Evolutionary conservation across 2,329 filamentous ascomycete genomes (phyloP).

Genomic region (Emmonsiellopsis sp.): DNA sequence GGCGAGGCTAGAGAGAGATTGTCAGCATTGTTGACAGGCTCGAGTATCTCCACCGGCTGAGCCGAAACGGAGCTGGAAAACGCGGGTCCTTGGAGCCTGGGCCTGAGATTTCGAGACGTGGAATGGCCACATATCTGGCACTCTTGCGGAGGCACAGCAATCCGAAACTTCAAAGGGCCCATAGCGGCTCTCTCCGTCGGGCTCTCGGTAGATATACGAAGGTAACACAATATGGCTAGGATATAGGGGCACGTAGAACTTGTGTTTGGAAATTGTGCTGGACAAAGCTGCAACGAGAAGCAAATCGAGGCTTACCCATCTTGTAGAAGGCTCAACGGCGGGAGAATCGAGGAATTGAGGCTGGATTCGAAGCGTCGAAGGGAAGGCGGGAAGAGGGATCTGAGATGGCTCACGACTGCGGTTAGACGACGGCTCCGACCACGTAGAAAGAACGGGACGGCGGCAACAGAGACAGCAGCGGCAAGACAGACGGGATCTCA

Average conservation of each 20-base stretch:
- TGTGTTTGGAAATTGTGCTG: constrained; percentile 3
- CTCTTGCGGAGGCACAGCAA: neutral
- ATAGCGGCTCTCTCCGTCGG: neutral
- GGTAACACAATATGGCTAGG: neutral
- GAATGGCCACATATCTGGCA: neutral
- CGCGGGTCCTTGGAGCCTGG: constrained; percentile 12
- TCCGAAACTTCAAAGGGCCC: constrained; percentile 1
- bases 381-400: constrained; percentile 16
- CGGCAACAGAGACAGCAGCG: neutral
- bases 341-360: constrained; percentile 8
- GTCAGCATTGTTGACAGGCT: constrained; percentile 19
- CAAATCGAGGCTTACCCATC: constrained; percentile 28
- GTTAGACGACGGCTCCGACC: neutral
- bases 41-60: constrained; percentile 7
- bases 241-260: neutral
- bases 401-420: constrained; percentile 11
- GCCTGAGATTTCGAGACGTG: neutral
- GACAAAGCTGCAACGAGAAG: neutral
- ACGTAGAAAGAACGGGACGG: neutral
- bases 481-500: neutral
- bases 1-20: constrained; percentile 24
- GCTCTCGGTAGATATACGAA: neutral
- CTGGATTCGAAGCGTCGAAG: constrained; percentile 10
- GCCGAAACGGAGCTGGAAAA: constrained; percentile 7
- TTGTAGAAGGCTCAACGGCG: constrained; percentile 10